phyloP scores from a whole-genome alignment of 352 stramenopile species.

The Pythium apleroticum region DNA sequence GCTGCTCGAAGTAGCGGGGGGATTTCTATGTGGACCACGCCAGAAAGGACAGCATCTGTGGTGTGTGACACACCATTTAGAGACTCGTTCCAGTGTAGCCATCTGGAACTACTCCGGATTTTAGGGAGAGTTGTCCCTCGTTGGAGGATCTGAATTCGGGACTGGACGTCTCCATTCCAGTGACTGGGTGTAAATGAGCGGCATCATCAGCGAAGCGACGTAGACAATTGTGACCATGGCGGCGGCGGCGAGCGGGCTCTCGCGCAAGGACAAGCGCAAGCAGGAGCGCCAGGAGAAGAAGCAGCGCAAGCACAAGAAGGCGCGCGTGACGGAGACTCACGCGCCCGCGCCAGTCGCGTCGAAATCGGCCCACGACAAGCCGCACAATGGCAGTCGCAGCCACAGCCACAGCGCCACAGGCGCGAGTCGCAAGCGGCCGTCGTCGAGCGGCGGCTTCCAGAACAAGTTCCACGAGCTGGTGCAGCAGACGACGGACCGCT shows the following conservation, averaged over 20 bases:
- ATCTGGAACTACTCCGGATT: background rate
- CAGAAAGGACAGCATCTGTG: background rate
- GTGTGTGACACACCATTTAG: slow-evolving; percentile 15
- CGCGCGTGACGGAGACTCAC: slow-evolving; percentile 31
- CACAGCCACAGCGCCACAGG: slow-evolving; percentile 13
- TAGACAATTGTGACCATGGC: slow-evolving; percentile 20
- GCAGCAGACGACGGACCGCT: slow-evolving; percentile 52
- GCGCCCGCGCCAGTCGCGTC: background rate
- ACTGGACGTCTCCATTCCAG: background rate
- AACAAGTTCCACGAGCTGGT: slow-evolving; percentile 85
- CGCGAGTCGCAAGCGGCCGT: slow-evolving; percentile 2
- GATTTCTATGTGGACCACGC: slow-evolving; percentile 13
- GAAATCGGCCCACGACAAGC: slow-evolving; percentile 21
- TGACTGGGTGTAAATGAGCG: slow-evolving; percentile 22
- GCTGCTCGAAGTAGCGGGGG: background rate
- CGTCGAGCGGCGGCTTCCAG: slow-evolving; percentile 32
- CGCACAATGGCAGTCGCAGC: slow-evolving; percentile 13
- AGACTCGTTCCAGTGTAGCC: no score
- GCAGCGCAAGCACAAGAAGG: slow-evolving; percentile 59
- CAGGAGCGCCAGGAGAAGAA: slow-evolving; percentile 80
- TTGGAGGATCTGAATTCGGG: background rate
- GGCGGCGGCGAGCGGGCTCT: slow-evolving; percentile 29
- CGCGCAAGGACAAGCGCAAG: slow-evolving; percentile 82
- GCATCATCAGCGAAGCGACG: background rate
- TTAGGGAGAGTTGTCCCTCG: background rate